Conservation (phyloP, 75 land plant genomes). For the Selaginella moellendorffii region DNA sequence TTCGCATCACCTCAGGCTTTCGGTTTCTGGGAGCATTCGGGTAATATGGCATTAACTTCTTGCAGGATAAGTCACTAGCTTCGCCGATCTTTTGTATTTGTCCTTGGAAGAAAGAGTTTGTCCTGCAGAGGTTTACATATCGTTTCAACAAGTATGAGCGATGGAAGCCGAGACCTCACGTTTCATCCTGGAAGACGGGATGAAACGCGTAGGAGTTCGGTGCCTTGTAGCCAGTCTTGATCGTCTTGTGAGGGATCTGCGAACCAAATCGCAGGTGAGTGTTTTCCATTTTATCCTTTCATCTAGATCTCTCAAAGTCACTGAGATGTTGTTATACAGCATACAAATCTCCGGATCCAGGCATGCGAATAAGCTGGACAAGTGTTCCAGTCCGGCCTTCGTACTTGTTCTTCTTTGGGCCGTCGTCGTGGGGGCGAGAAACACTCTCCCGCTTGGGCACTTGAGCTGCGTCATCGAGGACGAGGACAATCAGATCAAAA, state of each 20-base stretch:
- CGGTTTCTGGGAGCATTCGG: constrained; percentile 14
- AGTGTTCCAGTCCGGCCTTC: constrained; percentile 16
- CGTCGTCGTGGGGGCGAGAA: background rate
- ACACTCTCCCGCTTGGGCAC: background rate
- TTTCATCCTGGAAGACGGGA: constrained; percentile 20
- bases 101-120: constrained; percentile 10
- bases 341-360: constrained; percentile 8
- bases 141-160: background rate
- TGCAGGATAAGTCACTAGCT: background rate
- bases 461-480: background rate
- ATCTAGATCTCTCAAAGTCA: too few species aligned
- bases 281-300: too few species aligned
- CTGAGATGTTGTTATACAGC: constrained; percentile 12
- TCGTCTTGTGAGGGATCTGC: constrained; percentile 18
- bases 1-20: constrained; percentile 8
- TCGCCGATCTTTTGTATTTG: constrained; percentile 8
- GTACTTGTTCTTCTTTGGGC: constrained; percentile 12
- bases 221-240: constrained; percentile 16
- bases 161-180: constrained; percentile 14
- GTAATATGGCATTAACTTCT: constrained; percentile 13
- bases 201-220: constrained; percentile 19
- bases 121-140: constrained; percentile 10
- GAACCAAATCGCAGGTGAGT: background rate
- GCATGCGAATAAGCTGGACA: background rate
- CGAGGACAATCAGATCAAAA: background rate